Evolutionary conservation across 495 filamentous ascomycete species (phyloP).

Genomic region (Podospora sp.): DNA sequence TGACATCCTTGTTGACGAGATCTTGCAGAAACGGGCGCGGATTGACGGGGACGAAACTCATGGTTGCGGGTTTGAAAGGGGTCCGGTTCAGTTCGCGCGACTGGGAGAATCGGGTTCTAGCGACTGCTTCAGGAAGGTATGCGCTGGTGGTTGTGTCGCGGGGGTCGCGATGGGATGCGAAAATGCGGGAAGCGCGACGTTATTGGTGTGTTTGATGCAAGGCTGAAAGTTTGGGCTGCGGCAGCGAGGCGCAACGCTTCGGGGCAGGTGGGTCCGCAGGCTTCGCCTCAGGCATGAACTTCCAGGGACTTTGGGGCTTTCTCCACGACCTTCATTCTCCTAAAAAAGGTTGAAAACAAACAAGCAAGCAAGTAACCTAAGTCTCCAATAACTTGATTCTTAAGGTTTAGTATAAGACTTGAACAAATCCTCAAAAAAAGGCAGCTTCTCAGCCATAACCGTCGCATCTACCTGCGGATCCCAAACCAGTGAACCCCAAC

Average conservation of each 20-base stretch:
- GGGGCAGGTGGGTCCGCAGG: background rate
- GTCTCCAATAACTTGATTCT: background rate
- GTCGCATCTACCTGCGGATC: too few relatives aligned
- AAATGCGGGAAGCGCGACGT: background rate
- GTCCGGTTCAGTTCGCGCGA: background rate
- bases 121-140: background rate
- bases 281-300: background rate
- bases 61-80: constrained; percentile 14
- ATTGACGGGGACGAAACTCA: constrained; percentile 40
- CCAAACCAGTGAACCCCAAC: background rate
- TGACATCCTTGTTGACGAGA: constrained; percentile 79
- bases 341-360: too few relatives aligned
- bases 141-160: background rate
- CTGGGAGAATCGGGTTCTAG: background rate
- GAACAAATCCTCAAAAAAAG: background rate
- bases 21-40: constrained; percentile 41
- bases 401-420: background rate
- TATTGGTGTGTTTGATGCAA: background rate
- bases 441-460: background rate
- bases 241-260: background rate
- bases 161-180: background rate
- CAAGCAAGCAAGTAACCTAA: background rate
- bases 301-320: too few relatives aligned
- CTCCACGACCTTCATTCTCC: too few relatives aligned
- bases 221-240: background rate